Base-by-base conservation (phyloP, 179 eudicot species). In the Spinacia oleracea region DNA sequence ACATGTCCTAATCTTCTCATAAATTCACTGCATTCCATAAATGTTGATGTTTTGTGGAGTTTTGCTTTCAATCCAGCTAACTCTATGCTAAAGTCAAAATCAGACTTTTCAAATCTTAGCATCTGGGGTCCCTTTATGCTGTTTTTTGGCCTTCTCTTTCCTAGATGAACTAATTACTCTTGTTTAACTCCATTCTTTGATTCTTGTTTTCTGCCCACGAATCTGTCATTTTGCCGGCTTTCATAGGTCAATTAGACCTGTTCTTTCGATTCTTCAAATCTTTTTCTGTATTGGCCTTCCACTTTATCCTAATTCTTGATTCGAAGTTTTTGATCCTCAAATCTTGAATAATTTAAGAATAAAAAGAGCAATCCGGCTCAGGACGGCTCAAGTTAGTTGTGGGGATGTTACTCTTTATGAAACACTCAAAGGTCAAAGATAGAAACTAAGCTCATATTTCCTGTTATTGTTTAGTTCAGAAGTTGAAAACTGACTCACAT, bases 381-480 rank as follows among this genome's bases (percentile, higher is more conserved):
- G 70, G 83, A 68, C 81, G 58, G 78, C 69, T 40, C 27, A 77
- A 80, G 74, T 48, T 80, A 81, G 86, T 84, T 84, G 86, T 74
- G 77, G 76, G 77, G 79, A 74, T 84, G 86, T 62, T 69, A 84
- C 77, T 73, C 46, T 59, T 72, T 68, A 77, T 80, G 68, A 40
- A 76, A 48, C 38, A 23, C 73, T 76, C 69, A 83, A 59, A 74
- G 72, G 72, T 64, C 70, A 65, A 69, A 69, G 73, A 53, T 42
- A 25, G 29, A 34, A 10, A 58, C 34, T 72, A 23, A 38, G 51
- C 51, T 6, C 15, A 43, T 68, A 40, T 18, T 18, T 27, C 55
- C 56, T 38, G 51, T 27, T 69, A 27, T 55, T n/a, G n/a, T n/a
- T n/a, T n/a, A n/a, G n/a, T n/a, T n/a, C n/a, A n/a, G n/a, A n/a